Base-by-base conservation (phyloP, 2,329 filamentous ascomycete species). In the Phaeomoniella chlamydospora region DNA sequence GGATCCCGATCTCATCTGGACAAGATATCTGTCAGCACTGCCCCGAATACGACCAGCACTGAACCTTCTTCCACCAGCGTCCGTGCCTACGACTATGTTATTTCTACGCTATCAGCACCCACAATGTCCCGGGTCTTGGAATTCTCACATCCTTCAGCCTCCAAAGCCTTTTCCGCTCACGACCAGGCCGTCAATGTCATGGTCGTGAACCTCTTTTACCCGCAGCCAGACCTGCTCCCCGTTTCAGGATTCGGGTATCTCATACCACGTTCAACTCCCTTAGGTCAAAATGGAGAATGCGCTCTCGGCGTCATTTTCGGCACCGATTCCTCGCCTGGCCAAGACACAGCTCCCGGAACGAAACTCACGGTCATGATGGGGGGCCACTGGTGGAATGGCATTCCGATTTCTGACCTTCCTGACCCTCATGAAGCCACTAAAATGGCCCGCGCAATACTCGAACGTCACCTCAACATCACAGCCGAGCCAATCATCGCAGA, bases 331-430 rank as follows among this genome's bases (percentile, higher is more conserved):
- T 60, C 65, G n/a, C 50, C 57, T 34, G 70, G 68, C 13, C 66
- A 72, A 46, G 72, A 80, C 51, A 64, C 59, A 3, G 65, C 56
- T 1, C 51, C 55, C 0, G 85, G 83, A 15, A 93, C 85, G 11
- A 94, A 93, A 55, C 59, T 96, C 36, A 94, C 88, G 12, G 82
- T 96, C 47, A 93, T 98, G 76, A 65, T 98, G 38, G 90, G 90
- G 40, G 90, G 90, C 1, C 86, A 94, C 59, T 85, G 83, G 71
- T 96, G 84, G 84, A 69, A 85, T 53, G 70, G 64, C 39, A 75
- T 69, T 62, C 50, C 47, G 44, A 32, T 50, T 34, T 49, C 56
- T 2, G 59, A 64, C 29, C 73, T 72, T 39, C 86, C 85, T 0
- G 62, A 70, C 35, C 67, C 77, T 41, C 64, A 77, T 11, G 69